Base-by-base conservation (phyloP, 2,329 filamentous ascomycete species). In the Xylaria arbuscula region DNA sequence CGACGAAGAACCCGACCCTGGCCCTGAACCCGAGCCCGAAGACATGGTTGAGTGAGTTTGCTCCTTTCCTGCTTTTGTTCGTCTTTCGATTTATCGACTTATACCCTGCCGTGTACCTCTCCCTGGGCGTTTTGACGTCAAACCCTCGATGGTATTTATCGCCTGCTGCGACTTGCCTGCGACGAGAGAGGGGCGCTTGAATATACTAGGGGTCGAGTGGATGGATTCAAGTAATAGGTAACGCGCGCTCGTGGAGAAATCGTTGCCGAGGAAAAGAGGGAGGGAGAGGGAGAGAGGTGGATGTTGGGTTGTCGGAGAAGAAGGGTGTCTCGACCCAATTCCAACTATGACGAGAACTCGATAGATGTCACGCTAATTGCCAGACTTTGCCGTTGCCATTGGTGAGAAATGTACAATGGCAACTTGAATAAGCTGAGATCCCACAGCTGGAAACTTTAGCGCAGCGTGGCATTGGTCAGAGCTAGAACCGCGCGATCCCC, bases 1-100 rank as follows among this genome's bases (percentile, higher is more conserved):
- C 45, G 82, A 78, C 45, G 82, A 78, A 53, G 81, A 80, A 1
- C 58, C 58, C 22, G 58, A 80, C 3, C 53, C 54, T 34, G 81
- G 79, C 1, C 62, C 58, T 10, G 58, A 80, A 10, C 62, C 58
- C 34, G 58, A 80, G 6, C 62, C 58, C 34, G 58, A 66, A 9
- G 64, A 62, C 66, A 69, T 61, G 32, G 15, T 54, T 11, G 0
- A 50, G 7, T 17, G 0, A 50, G 7, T 17, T n/a, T 50, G 0
- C 22, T 48, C 34, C 24, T 57, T 40, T 32, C 22, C 50, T 22
- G 7, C 19, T 17, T 32, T 19, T 22, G 6, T 38, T 42, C 13
- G 38, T 15, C 32, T n/a, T n/a, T 38, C 8, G 17, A 7, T n/a
- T 22, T 38, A 13, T 51, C 8, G 19, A 9, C 19, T 47, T n/a